Percentiles rank a stretch among this genome's conserved stretches.
These are phyloP conservation scores for Neospermospora avenae DNA, from an alignment of 2,329 filamentous ascomycete genomes.

Conservation along the genomic window DNA sequence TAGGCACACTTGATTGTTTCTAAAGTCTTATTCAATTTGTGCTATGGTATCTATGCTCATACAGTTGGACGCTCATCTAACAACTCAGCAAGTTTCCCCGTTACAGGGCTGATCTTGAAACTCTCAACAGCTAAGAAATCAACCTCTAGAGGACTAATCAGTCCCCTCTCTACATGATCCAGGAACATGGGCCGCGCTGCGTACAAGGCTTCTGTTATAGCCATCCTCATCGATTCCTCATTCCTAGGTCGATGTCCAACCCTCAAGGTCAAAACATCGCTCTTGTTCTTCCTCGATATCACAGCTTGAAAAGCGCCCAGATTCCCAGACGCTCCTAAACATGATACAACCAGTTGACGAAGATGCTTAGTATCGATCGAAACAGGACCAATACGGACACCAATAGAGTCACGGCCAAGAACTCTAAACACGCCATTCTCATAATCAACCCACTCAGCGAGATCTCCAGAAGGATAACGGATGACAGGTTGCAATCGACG, in stretches of 20 bases:
- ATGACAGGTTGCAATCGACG: constrained; percentile 6
- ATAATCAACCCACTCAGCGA: constrained; percentile 5
- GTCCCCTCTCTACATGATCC: not conserved
- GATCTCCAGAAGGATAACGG: constrained; percentile 6
- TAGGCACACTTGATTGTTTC: no score
- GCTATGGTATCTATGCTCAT: not conserved
- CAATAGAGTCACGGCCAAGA: not conserved
- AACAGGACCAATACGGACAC: not conserved
- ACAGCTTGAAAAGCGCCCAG: constrained; percentile 1
- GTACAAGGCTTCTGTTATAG: not conserved
- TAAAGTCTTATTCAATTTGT: not conserved
- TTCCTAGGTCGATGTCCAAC: not conserved
- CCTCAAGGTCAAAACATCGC: not conserved
- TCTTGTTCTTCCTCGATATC: not conserved
- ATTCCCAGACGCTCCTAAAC: not conserved
- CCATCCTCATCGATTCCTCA: not conserved
- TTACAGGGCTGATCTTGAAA: constrained; percentile 1
- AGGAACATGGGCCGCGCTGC: not conserved
- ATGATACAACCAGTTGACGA: not conserved
- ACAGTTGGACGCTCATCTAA: constrained; percentile 3
- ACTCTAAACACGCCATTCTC: not conserved
- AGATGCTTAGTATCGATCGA: not conserved
- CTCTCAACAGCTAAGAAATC: not conserved
- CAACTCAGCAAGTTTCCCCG: not conserved
- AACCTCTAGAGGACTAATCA: not conserved